These are phyloP conservation scores for Dillenia turbinata DNA, from an alignment of 164 flowering plant genomes.

Conservation along the genomic window DNA sequence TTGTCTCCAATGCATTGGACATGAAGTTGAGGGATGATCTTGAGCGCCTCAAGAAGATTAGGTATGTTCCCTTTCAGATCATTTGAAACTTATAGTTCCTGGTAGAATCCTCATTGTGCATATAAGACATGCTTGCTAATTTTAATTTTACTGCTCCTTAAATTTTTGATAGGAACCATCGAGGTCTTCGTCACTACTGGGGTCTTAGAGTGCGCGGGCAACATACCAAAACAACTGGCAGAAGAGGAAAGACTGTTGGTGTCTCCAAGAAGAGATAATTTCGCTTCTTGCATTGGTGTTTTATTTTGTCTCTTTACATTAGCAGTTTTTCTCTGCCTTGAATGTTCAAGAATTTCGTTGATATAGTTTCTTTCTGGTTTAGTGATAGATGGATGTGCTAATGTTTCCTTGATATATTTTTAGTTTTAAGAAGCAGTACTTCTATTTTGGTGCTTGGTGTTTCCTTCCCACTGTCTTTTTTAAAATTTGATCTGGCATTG, in stretches of 20 bases:
- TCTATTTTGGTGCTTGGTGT: too few species aligned
- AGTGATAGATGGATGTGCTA: too few species aligned
- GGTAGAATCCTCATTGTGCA: too few species aligned
- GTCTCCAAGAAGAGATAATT: constrained; percentile 73
- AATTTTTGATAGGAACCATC: constrained; percentile 50
- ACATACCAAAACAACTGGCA: constrained; percentile 77
- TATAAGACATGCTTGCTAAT: not conserved
- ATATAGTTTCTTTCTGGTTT: too few species aligned
- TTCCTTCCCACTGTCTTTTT: too few species aligned
- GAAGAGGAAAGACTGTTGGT: constrained; percentile 85
- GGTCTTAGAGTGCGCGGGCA: constrained; percentile 83
- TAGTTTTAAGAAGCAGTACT: too few species aligned
- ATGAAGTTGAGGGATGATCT: constrained; percentile 11
- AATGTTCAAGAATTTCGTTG: too few species aligned
- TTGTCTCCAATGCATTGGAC: constrained; percentile 12
- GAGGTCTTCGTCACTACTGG: constrained; percentile 87
- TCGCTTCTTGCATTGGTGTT: not conserved
- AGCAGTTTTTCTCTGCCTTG: too few species aligned
- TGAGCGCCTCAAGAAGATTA: constrained; percentile 37
- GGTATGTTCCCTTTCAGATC: constrained; percentile 22
- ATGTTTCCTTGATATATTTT: too few species aligned
- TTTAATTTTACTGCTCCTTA: not conserved
- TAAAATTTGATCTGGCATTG: too few species aligned
- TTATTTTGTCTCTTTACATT: not conserved
- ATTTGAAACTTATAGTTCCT: not conserved